Conservation (phyloP, 1,284 basidiomycete species). For the Tylopilus orsonianus region DNA sequence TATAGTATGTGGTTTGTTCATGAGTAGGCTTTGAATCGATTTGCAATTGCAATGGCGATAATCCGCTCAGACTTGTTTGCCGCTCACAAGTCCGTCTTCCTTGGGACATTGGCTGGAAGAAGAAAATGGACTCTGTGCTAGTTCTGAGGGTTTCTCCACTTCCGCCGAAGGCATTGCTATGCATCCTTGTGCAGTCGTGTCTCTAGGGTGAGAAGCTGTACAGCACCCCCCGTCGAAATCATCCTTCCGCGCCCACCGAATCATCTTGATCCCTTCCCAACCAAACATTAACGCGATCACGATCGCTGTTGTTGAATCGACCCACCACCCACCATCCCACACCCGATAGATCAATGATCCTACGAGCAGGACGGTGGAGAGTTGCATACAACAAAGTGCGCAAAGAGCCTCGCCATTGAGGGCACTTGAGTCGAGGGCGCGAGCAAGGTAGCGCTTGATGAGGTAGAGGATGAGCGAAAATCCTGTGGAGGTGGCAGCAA, state of each 20-base stretch:
- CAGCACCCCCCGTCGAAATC: conserved; percentile 44
- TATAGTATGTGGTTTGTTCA: too few relatives aligned
- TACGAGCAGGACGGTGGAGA: conserved; percentile 37
- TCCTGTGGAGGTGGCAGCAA: conserved; percentile 40
- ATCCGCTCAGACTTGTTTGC: too few relatives aligned
- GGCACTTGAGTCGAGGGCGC: conserved; percentile 41
- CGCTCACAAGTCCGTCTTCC: too few relatives aligned
- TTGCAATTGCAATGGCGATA: too few relatives aligned
- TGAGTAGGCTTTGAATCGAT: too few relatives aligned
- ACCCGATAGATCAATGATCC: conserved; percentile 38
- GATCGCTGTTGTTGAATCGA: conserved; percentile 43
- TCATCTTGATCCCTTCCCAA: conserved; percentile 43
- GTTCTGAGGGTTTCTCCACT: background rate
- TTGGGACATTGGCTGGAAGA: background rate
- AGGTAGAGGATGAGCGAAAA: conserved; percentile 44
- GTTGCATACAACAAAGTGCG: conserved; percentile 34
- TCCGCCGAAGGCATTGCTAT: background rate
- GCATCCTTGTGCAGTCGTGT: background rate
- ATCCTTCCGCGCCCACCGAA: conserved; percentile 37
- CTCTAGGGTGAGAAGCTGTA: conserved; percentile 4
- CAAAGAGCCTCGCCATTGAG: conserved; percentile 46
- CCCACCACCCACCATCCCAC: conserved; percentile 49
- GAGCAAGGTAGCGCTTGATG: conserved; percentile 45
- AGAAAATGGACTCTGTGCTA: background rate
- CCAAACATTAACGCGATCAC: conserved; percentile 41